Evolutionary conservation across 306 rosid species (phyloP).

Genomic region (Prunus dulcis): DNA sequence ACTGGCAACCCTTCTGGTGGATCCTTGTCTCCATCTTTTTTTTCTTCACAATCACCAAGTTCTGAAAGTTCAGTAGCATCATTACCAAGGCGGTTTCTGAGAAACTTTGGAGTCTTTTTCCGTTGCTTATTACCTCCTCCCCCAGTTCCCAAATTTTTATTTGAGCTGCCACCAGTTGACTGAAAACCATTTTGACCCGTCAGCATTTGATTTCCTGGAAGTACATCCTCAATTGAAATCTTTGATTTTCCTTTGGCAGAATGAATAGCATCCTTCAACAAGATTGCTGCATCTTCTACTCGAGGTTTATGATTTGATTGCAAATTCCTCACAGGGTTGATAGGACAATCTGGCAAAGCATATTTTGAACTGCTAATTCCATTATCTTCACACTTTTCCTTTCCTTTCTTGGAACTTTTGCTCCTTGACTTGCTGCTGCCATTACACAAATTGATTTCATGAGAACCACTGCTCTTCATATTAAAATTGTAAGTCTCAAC

Average conservation of each 20-base stretch:
- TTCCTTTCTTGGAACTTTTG: constrained; percentile 59
- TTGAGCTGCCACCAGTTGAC: constrained; percentile 37
- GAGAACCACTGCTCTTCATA: constrained; percentile 36
- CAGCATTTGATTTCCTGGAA: constrained; percentile 34
- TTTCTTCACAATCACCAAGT: constrained; percentile 23
- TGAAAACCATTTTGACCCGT: constrained; percentile 31
- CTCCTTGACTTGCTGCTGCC: constrained; percentile 19
- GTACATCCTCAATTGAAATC: constrained; percentile 34
- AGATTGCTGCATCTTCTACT: constrained; percentile 51
- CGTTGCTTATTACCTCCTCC: constrained; percentile 69
- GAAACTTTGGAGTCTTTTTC: constrained; percentile 74
- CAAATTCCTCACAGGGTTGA: constrained; percentile 57
- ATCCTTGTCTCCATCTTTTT: constrained; percentile 31
- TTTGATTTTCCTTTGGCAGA: constrained; percentile 47
- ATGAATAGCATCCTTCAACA: constrained; percentile 56
- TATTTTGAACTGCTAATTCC: constrained; percentile 39
- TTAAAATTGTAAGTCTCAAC: constrained; percentile 54
- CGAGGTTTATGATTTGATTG: constrained; percentile 52
- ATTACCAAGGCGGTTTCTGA: constrained; percentile 74
- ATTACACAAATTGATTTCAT: constrained; percentile 36
- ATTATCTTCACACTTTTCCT: constrained; percentile 51
- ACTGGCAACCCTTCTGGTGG: constrained; percentile 57
- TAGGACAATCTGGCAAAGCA: constrained; percentile 47
- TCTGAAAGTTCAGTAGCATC: constrained; percentile 55
- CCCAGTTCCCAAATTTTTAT: constrained; percentile 47